phyloP scores from a whole-genome alignment of 352 stramenopile genomes.

The Globisporangium paddicum region DNA sequence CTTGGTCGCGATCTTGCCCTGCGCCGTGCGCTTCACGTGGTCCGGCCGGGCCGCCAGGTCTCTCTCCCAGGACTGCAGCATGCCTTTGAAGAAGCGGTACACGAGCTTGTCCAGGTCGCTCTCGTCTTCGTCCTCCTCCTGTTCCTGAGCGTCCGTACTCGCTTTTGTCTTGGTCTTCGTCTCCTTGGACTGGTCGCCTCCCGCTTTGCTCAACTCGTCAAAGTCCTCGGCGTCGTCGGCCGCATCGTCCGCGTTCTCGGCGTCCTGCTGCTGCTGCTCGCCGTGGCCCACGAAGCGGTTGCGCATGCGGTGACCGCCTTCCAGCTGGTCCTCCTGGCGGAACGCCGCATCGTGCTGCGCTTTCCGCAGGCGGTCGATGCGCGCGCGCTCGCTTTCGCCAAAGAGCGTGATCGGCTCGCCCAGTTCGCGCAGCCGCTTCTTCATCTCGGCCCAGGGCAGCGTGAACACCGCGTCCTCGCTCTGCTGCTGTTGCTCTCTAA shows the following conservation, averaged over 20 bases:
- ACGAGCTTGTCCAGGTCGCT: constrained; percentile 61
- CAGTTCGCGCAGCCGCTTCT: constrained; percentile 71
- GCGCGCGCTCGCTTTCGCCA: constrained; percentile 59
- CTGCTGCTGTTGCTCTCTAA: neutral
- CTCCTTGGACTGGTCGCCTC: neutral
- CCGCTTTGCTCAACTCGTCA: constrained; percentile 16
- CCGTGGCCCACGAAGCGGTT: constrained; percentile 62
- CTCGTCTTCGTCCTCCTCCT: constrained; percentile 32
- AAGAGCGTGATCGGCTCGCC: constrained; percentile 87
- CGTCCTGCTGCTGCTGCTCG: constrained; percentile 24
- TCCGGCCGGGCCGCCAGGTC: constrained; percentile 87
- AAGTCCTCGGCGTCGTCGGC: constrained; percentile 39
- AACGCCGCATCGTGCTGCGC: constrained; percentile 64
- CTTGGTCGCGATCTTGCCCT: constrained; percentile 94
- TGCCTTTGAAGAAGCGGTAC: constrained; percentile 92
- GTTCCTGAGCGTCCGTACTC: constrained; percentile 14
- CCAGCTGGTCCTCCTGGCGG: constrained; percentile 66
- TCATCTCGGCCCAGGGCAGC: constrained; percentile 72
- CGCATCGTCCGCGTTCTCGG: constrained; percentile 22
- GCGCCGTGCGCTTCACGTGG: constrained; percentile 84
- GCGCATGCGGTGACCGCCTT: constrained; percentile 65
- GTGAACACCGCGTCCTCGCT: constrained; percentile 19
- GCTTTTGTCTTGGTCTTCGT: constrained; percentile 1
- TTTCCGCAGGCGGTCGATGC: constrained; percentile 59
- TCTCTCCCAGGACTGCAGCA: constrained; percentile 93